phyloP scores from a whole-genome alignment of 495 filamentous ascomycete species.

The Daldinia concentrica region DNA sequence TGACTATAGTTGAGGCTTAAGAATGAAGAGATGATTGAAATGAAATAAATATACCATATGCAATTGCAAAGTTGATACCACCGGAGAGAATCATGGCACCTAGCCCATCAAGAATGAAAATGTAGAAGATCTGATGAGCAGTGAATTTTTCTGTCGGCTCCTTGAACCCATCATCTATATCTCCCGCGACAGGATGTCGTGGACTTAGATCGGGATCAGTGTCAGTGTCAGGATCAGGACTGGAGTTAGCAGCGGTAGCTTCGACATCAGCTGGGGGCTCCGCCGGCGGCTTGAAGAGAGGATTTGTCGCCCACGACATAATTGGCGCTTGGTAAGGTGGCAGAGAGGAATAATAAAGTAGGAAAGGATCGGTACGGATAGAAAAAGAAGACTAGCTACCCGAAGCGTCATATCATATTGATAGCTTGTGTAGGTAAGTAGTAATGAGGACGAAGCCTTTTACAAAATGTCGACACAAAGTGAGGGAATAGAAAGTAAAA shows the following conservation, averaged over 20 bases:
- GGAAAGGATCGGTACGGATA: constrained; percentile 18
- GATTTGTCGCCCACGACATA: constrained; percentile 53
- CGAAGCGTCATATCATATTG: constrained; percentile 44
- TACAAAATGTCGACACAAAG: constrained; percentile 7
- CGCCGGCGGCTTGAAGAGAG: constrained; percentile 43
- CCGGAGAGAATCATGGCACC: constrained; percentile 51
- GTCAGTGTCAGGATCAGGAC: not conserved
- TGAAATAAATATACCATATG: constrained; percentile 48
- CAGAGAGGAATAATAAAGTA: not conserved
- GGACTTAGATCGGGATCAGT: constrained; percentile 7
- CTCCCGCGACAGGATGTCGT: constrained; percentile 9
- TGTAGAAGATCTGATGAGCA: constrained; percentile 51
- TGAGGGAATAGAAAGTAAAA: constrained; percentile 8
- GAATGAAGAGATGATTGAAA: not conserved
- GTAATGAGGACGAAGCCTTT: not conserved
- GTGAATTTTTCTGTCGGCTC: constrained; percentile 49
- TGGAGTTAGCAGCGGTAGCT: constrained; percentile 22
- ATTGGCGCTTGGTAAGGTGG: constrained; percentile 12
- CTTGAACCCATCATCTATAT: constrained; percentile 28
- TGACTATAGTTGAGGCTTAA: not conserved
- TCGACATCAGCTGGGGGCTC: constrained; percentile 39
- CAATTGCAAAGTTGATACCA: constrained; percentile 57
- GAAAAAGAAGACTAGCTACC: constrained; percentile 6
- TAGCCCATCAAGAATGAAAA: constrained; percentile 52
- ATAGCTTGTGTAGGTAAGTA: not conserved